phyloP scores from a whole-genome alignment of 192 early-diverging fungal genomes.

The Podila epicladia region DNA sequence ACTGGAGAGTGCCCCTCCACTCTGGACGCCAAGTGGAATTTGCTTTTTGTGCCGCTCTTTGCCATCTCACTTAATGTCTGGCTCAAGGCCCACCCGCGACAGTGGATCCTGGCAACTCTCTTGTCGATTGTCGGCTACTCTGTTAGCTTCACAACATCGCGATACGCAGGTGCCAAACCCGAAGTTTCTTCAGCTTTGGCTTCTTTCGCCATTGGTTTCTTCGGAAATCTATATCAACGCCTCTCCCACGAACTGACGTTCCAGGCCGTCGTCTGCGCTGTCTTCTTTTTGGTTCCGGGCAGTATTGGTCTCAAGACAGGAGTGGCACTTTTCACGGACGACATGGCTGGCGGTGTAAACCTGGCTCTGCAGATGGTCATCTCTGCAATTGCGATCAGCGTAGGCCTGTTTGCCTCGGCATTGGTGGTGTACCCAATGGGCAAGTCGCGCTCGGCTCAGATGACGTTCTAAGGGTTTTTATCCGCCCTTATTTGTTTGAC shows the following conservation, averaged over 20 bases:
- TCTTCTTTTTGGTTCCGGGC: slow-evolving; percentile 84
- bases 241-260: slow-evolving; percentile 78
- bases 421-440: slow-evolving; percentile 68
- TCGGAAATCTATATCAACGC: slow-evolving; percentile 82
- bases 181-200: slow-evolving; percentile 75
- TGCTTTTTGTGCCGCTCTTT: slow-evolving; percentile 63
- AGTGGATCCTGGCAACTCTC: slow-evolving; percentile 79
- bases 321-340: slow-evolving; percentile 71
- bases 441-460: slow-evolving; percentile 57
- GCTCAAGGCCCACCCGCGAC: slow-evolving; percentile 60
- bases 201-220: slow-evolving; percentile 82
- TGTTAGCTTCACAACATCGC: slow-evolving; percentile 64
- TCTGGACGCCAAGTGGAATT: slow-evolving; percentile 51
- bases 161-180: slow-evolving; percentile 59
- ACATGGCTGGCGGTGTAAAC: slow-evolving; percentile 56
- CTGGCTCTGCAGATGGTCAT: slow-evolving; percentile 64
- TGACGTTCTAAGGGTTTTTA: slow-evolving; percentile 51
- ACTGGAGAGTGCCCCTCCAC: slow-evolving; percentile 17
- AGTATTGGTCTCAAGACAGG: slow-evolving; percentile 69
- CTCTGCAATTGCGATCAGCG: slow-evolving; percentile 72
- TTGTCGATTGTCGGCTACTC: slow-evolving; percentile 76
- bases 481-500: not conserved
- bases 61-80: slow-evolving; percentile 56
- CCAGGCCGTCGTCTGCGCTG: slow-evolving; percentile 84
- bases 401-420: slow-evolving; percentile 75